Conservation (phyloP, 73 alveolate genomes). For the Tetrahymena borealis region DNA sequence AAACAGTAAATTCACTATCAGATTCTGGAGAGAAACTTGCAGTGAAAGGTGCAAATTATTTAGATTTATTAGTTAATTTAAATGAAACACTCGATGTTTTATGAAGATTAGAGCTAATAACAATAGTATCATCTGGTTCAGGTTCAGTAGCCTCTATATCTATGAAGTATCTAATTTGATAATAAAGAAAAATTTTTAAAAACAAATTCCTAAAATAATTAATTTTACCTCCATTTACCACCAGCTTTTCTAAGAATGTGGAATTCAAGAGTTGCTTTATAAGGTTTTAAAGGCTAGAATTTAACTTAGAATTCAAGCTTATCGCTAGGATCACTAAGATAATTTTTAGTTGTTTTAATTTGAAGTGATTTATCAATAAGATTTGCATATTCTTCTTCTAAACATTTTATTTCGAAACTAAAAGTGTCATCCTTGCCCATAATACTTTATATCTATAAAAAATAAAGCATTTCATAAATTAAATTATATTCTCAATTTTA, state of each 20-base stretch:
- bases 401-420: neutral
- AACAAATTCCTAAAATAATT: neutral
- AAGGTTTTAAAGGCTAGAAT: neutral
- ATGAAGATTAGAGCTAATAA: slow-evolving; percentile 81
- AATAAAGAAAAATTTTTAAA: neutral
- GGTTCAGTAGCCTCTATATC: slow-evolving; percentile 92
- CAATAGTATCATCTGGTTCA: slow-evolving; percentile 92
- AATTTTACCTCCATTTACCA: neutral
- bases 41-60: slow-evolving; percentile 83
- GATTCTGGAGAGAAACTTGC: slow-evolving; percentile 95
- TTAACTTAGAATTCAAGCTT: neutral
- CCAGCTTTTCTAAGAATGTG: neutral
- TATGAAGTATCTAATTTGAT: neutral
- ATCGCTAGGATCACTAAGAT: neutral
- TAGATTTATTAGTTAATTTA: slow-evolving; percentile 86
- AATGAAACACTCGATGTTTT: slow-evolving; percentile 91
- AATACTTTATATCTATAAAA: neutral
- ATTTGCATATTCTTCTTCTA: neutral
- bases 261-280: neutral
- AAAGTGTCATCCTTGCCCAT: neutral
- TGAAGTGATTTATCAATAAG: neutral
- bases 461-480: too few relatives aligned
- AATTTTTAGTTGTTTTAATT: neutral
- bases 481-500: too few relatives aligned
- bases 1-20: slow-evolving; percentile 90